Evolutionary conservation across 2,329 filamentous ascomycete species (phyloP).

Genomic region (Monilinia vaccinii-corymbosi): DNA sequence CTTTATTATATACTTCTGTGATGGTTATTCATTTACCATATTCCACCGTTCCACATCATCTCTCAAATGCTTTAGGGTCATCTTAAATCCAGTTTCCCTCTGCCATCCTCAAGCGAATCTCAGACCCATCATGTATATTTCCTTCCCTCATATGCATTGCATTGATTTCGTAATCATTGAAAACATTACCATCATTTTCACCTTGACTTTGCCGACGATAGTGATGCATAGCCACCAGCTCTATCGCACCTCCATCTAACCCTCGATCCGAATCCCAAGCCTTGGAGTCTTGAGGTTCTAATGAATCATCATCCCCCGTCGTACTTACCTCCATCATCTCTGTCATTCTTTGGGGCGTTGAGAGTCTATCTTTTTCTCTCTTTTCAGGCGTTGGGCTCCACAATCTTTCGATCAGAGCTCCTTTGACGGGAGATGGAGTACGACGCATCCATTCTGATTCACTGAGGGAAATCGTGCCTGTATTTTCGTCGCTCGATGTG

Average conservation of each 20-base stretch:
- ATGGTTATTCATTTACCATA: not conserved
- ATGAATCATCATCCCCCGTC: not conserved
- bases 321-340: conserved; percentile 1
- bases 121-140: not conserved
- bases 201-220: too few relatives aligned
- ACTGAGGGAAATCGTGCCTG: conserved; percentile 16
- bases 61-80: not conserved
- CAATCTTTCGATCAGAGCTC: not conserved
- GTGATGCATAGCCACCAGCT: not conserved
- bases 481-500: conserved; percentile 7
- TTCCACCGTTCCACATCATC: not conserved
- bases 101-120: not conserved
- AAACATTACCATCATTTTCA: not conserved
- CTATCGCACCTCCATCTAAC: not conserved
- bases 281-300: not conserved
- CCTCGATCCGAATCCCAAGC: not conserved
- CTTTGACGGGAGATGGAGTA: conserved; percentile 16
- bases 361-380: not conserved
- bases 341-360: not conserved
- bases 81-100: conserved; percentile 17
- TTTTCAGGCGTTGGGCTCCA: conserved; percentile 7
- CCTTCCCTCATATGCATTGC: not conserved
- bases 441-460: conserved; percentile 25
- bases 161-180: not conserved
- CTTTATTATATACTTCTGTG: too few relatives aligned